phyloP scores from a whole-genome alignment of 768 basidiomycete genomes.

The Pluteus cervinus region DNA sequence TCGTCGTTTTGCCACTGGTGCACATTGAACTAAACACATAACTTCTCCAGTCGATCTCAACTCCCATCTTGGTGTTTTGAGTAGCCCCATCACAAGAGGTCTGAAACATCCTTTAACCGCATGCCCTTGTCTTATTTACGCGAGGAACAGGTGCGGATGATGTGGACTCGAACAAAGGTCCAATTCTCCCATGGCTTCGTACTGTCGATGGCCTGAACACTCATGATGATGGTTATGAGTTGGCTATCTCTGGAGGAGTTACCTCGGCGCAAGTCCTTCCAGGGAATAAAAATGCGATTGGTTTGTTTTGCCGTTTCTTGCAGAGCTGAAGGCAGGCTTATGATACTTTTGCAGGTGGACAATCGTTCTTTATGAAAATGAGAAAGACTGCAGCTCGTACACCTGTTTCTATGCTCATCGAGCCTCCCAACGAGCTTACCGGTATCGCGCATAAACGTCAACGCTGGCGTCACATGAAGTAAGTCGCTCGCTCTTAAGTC shows the following conservation, averaged over 20 bases:
- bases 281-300: constrained; percentile 71
- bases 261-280: constrained; percentile 81
- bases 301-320: constrained; percentile 25
- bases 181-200: constrained; percentile 73
- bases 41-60: constrained; percentile 55
- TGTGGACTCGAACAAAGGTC: constrained; percentile 46
- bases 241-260: constrained; percentile 82
- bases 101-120: constrained; percentile 5
- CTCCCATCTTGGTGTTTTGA: constrained; percentile 74
- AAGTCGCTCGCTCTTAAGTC: constrained; percentile 12
- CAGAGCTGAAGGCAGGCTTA: background rate
- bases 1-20: constrained; percentile 11
- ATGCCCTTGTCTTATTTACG: background rate
- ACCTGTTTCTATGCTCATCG: constrained; percentile 76
- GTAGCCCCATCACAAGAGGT: constrained; percentile 52
- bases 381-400: constrained; percentile 73
- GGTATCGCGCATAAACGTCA: constrained; percentile 35
- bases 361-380: constrained; percentile 83
- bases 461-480: constrained; percentile 84
- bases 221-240: constrained; percentile 68
- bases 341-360: constrained; percentile 53
- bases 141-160: constrained; percentile 4
- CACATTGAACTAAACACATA: constrained; percentile 15
- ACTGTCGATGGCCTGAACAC: constrained; percentile 84
- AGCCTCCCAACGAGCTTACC: constrained; percentile 67